phyloP scores from a whole-genome alignment of 129 eudicot species.

The Rutidosis leptorrhynchoides region DNA sequence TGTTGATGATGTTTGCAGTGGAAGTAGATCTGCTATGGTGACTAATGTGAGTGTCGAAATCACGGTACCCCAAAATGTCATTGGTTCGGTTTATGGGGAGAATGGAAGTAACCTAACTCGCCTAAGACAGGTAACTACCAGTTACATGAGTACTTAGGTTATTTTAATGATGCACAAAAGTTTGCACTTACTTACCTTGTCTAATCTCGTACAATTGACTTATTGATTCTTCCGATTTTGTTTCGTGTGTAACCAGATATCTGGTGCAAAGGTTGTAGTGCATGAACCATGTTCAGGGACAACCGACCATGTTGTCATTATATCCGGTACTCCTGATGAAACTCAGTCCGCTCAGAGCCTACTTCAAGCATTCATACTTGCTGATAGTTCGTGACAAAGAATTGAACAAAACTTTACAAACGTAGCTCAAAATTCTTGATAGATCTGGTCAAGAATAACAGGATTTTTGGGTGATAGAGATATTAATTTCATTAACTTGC shows the following conservation, averaged over 20 bases:
- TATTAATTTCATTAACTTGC: slow-evolving; percentile 12
- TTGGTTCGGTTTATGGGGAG: slow-evolving; percentile 67
- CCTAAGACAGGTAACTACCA: slow-evolving; percentile 51
- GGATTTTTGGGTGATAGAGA: slow-evolving; percentile 13
- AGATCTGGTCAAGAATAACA: slow-evolving; percentile 5
- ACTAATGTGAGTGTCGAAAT: slow-evolving; percentile 69
- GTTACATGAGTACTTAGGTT: neutral
- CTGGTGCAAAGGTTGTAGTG: slow-evolving; percentile 74
- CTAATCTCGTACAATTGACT: slow-evolving; percentile 9
- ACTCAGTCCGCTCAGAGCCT: slow-evolving; percentile 91
- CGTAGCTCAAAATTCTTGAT: neutral
- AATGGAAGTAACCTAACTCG: slow-evolving; percentile 70
- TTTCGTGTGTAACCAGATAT: slow-evolving; percentile 50
- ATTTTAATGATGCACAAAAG: neutral
- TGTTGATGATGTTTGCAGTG: slow-evolving; percentile 41
- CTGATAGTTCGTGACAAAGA: slow-evolving; percentile 51
- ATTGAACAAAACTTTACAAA: neutral
- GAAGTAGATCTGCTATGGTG: slow-evolving; percentile 54
- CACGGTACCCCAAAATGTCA: slow-evolving; percentile 52
- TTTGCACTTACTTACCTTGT: neutral
- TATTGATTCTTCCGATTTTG: neutral
- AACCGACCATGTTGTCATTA: slow-evolving; percentile 45
- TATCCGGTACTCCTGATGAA: slow-evolving; percentile 81
- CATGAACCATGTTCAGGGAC: slow-evolving; percentile 62
- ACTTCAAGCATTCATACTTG: slow-evolving; percentile 80